Evolutionary conservation across 352 stramenopile species (phyloP), one percentile per base, ranked within the genome.

Genomic region (Phytophthora lateralis): DNA sequence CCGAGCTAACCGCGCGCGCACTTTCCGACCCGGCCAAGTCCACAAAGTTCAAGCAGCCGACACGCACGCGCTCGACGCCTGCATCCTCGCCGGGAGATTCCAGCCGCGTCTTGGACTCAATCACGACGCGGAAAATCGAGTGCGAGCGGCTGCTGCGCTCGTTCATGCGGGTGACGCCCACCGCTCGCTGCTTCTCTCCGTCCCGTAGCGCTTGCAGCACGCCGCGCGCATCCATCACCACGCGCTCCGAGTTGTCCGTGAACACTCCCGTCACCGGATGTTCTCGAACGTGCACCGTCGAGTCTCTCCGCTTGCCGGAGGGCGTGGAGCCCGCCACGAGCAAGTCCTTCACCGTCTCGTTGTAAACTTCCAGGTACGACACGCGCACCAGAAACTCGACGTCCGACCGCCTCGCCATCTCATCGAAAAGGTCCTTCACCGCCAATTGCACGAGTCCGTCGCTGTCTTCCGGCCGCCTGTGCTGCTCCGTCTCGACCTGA

Each of bases 311-410:
- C 39, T 76, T 70, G 3, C 58, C 58, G 2, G 37, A 38, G 9
- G 50, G 9, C 3, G 60, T 50, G 2, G 57, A 44, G n/a, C 26
- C 12, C 26, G 15, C 51, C 41, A 47, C 49, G 12, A 99, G 75
- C 42, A 99, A 77, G 75, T 99, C 97, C 5, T 89, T 78, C 4
- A 99, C 89, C 30, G 95, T 88, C 71, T 99, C 97, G 62, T 99
- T 99, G 79, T 99, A 99, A 59, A 99, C 98, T 70, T 99, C 96
- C 43, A 99, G 80, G 71, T 98, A 99, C n/a, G 90, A 98, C 0
- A 96, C 91, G 12, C 93, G 72, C 4, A 99, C 76, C 2, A 98
- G 67, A 73, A 97, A 98, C 45, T 97, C 69, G 14, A 69, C 58
- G 47, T 80, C 75, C 0, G 59, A 53, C 15, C 71, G 66, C 48